Percentiles rank a stretch among this genome's conserved stretches.
Conservation (phyloP, 805 yeast genomes). For the Pichia manshurica region DNA sequence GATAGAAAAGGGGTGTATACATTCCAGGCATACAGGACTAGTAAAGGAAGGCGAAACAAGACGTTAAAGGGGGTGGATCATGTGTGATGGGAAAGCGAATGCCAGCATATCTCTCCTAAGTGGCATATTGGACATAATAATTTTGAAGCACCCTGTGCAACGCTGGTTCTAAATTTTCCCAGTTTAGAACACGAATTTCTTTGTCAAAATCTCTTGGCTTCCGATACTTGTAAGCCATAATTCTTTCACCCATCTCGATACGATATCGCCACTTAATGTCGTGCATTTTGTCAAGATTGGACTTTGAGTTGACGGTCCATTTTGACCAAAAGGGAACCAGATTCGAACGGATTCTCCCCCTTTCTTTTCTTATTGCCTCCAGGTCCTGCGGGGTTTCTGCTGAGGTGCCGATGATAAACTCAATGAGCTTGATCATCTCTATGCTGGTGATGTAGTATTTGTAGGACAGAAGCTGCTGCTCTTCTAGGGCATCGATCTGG, state of each 20-base stretch:
- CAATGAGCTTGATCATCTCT: constrained; percentile 62
- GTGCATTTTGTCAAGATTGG: constrained; percentile 13
- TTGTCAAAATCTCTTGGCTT: constrained; percentile 67
- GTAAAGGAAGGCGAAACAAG: too few species aligned
- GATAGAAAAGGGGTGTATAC: too few species aligned
- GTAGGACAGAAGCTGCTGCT: too few species aligned
- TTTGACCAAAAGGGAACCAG: constrained; percentile 64
- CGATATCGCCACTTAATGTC: not conserved
- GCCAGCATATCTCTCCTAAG: not conserved
- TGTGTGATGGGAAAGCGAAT: not conserved
- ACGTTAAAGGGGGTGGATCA: not conserved
- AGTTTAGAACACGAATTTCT: constrained; percentile 55
- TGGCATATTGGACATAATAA: constrained; percentile 34
- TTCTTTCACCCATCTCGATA: constrained; percentile 44
- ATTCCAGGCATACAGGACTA: too few species aligned
- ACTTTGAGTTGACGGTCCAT: constrained; percentile 15
- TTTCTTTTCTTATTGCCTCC: constrained; percentile 39
- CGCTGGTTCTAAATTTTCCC: constrained; percentile 58
- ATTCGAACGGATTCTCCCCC: constrained; percentile 63
- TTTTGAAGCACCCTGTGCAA: constrained; percentile 59
- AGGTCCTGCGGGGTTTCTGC: constrained; percentile 40
- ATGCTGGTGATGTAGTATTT: constrained; percentile 55
- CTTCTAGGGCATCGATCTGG: too few species aligned
- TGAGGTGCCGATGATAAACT: constrained; percentile 49
- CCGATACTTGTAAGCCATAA: constrained; percentile 56